Conservation (phyloP, 1,284 basidiomycete genomes). For the Acaromyces ingoldii region DNA sequence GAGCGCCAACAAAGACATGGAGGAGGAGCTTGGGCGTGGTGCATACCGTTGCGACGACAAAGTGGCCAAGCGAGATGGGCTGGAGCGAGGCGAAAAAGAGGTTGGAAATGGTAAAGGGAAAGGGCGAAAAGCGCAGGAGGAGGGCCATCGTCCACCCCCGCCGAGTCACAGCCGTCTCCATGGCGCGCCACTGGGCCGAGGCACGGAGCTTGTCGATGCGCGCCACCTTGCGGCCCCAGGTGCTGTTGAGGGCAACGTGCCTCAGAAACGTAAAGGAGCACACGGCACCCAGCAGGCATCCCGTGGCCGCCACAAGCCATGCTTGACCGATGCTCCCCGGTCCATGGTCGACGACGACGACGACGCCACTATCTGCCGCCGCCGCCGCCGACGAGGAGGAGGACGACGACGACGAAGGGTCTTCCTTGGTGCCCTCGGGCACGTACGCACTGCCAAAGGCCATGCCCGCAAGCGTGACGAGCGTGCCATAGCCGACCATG, state of each 20-base stretch:
- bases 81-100: conserved; percentile 33
- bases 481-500: conserved; percentile 38
- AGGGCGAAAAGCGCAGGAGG: conserved; percentile 41
- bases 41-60: conserved; percentile 30
- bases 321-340: conserved; percentile 18
- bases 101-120: conserved; percentile 36
- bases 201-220: not conserved
- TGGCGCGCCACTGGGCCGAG: conserved; percentile 16
- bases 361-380: too few species aligned
- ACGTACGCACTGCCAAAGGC: conserved; percentile 22
- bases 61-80: conserved; percentile 25
- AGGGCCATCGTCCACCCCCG: conserved; percentile 35
- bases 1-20: conserved; percentile 43
- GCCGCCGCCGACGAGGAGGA: too few species aligned
- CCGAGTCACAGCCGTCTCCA: conserved; percentile 32
- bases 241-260: conserved; percentile 15
- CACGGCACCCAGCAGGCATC: conserved; percentile 31
- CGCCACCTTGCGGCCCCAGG: conserved; percentile 7
- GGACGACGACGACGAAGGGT: too few species aligned
- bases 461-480: conserved; percentile 38
- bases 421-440: not conserved
- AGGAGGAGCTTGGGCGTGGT: conserved; percentile 46
- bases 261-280: conserved; percentile 27
- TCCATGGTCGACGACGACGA: not conserved
- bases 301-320: conserved; percentile 33